These are phyloP conservation scores for Chaetomium sp. DNA, from an alignment of 2,329 filamentous ascomycete species.

Conservation along the genomic window DNA sequence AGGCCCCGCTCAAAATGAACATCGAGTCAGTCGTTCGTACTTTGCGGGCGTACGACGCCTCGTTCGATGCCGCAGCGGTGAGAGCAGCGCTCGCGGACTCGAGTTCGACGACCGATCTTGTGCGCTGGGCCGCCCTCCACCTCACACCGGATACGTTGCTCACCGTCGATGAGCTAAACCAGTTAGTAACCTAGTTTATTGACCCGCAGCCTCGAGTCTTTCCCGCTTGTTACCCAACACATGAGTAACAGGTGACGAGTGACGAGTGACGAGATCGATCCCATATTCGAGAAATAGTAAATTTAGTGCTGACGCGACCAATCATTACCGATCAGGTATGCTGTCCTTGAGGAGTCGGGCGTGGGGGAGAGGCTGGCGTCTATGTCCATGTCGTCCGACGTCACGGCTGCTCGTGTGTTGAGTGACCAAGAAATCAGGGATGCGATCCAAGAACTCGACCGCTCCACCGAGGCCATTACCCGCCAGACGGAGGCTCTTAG, in stretches of 20 bases:
- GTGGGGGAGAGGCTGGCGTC: conserved; percentile 38
- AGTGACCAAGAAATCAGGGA: conserved; percentile 52
- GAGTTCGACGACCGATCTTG: conserved; percentile 28
- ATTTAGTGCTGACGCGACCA: no score
- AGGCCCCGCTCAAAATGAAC: conserved; percentile 17
- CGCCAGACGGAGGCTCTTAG: conserved; percentile 57
- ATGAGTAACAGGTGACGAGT: no score
- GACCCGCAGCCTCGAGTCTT: not conserved
- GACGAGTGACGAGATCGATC: no score
- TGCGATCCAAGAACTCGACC: conserved; percentile 58
- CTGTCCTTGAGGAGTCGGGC: conserved; percentile 42
- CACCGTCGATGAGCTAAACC: conserved; percentile 45
- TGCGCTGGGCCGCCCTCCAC: conserved; percentile 44
- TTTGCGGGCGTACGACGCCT: conserved; percentile 29
- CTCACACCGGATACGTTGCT: conserved; percentile 46
- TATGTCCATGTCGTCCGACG: conserved; percentile 34
- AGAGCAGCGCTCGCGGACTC: conserved; percentile 14
- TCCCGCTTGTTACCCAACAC: not conserved
- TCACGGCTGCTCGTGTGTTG: conserved; percentile 44
- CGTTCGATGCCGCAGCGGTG: conserved; percentile 30
- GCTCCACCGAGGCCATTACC: conserved; percentile 57
- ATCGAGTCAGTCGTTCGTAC: conserved; percentile 27
- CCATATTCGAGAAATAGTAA: no score
- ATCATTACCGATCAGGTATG: conserved; percentile 38
- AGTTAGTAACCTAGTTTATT: conserved; percentile 35